phyloP scores from a whole-genome alignment of 345 rosid genomes.

The Toxicodendron radicans region DNA sequence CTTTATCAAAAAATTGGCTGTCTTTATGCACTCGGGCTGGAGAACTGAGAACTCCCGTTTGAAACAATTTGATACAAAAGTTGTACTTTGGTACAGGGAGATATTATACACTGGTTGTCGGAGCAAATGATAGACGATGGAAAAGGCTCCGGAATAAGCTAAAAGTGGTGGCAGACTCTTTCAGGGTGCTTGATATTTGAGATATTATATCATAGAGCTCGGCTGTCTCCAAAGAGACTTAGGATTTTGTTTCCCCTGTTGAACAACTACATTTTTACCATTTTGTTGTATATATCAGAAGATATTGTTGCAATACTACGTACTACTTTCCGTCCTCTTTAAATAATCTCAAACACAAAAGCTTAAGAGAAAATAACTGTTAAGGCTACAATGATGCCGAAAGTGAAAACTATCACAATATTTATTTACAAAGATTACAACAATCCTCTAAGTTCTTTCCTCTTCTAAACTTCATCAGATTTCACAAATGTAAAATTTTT shows the following conservation, averaged over 20 bases:
- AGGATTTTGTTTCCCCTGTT: not conserved
- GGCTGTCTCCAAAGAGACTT: not conserved
- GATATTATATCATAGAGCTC: not conserved
- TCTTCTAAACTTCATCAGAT: slow-evolving; percentile 27
- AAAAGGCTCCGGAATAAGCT: slow-evolving; percentile 58
- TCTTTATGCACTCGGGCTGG: no score
- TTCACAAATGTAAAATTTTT: slow-evolving; percentile 36
- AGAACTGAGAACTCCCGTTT: not conserved
- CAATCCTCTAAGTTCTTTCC: slow-evolving; percentile 21
- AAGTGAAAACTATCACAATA: slow-evolving; percentile 14
- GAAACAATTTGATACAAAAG: not conserved
- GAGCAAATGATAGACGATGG: slow-evolving; percentile 78
- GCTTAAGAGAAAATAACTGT: not conserved
- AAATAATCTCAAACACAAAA: not conserved
- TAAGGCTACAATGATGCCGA: not conserved
- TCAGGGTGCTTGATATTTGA: slow-evolving; percentile 62
- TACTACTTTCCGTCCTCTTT: not conserved
- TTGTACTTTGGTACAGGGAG: slow-evolving; percentile 42
- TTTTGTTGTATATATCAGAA: not conserved
- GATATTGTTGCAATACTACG: no score
- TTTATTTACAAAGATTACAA: slow-evolving; percentile 48
- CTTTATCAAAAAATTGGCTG: no score
- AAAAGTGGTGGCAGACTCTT: slow-evolving; percentile 77
- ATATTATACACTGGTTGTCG: slow-evolving; percentile 71
- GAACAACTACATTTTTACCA: not conserved